Base-by-base conservation (phyloP, 1,284 basidiomycete genomes). In the Cutaneotrichosporon sp. region DNA sequence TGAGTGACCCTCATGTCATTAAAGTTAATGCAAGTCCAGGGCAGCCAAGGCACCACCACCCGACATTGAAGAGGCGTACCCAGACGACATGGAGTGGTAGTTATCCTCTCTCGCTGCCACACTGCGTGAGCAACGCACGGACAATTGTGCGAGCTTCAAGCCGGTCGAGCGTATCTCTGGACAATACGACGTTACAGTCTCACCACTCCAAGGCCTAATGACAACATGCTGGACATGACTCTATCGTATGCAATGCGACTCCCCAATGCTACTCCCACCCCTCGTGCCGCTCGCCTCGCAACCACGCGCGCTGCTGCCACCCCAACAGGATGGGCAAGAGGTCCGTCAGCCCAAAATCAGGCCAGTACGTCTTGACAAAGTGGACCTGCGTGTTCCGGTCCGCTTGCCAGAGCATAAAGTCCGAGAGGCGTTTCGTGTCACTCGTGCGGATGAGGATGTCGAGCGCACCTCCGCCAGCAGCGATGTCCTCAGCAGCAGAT, bases 401-500 rank as follows among this genome's bases (percentile, higher is more conserved):
- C 14, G 61, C 62, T 47, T 60, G 47, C 95, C 94, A 98, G 30
- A 96, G 86, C 77, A 98, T 82, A 75, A 89, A 99, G 76, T 97
- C 93, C 75, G 91, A 94, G 22, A 99, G 80, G 2, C 96, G 86
- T 58, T 88, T 89, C 1, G 97, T 97, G 21, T 93, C 92, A 56
- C 91, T 94, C 0, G 96, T 98, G 56, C 97, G 86, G 14, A 99
- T 84, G 61, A 98, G 85, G 57, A 99, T 87, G 75, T 99, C 96
- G 4, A 98, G 83, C 1, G 75, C 72, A 14, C 71, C 73, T 55
- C 14, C 21, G 53, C 58, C 49, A n/a, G 49, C 8, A 2, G 42
- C 49, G 21, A 62, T 42, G 56, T 58, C 61, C 36, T 70, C 8
- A 49, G 30, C 60, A 30, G 64, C 46, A 30, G 59, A 56, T 31